phyloP scores from a whole-genome alignment of 2,329 filamentous ascomycete species.

The Periconia sp. region DNA sequence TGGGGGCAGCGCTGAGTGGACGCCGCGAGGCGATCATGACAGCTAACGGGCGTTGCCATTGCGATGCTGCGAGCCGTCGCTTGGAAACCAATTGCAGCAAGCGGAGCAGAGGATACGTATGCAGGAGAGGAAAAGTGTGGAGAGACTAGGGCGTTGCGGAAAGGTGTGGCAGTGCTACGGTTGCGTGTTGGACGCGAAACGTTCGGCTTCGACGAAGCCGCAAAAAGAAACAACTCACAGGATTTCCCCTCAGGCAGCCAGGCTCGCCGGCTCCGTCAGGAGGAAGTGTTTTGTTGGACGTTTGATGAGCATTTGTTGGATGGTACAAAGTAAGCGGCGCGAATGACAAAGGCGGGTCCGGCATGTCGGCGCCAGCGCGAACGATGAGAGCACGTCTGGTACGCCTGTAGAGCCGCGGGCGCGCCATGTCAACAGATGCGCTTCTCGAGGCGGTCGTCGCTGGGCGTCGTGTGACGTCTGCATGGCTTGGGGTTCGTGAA shows the following conservation, averaged over 20 bases:
- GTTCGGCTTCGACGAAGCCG: too few relatives aligned
- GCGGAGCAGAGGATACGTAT: background rate
- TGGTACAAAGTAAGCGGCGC: too few relatives aligned
- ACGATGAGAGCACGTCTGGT: background rate
- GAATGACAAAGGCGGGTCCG: too few relatives aligned
- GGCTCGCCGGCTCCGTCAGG: too few relatives aligned
- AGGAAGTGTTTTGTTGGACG: too few relatives aligned
- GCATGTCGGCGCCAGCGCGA: conserved; percentile 9
- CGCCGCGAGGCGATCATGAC: conserved; percentile 4
- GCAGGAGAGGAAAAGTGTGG: background rate
- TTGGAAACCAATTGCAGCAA: conserved; percentile 9
- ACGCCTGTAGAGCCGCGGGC: conserved; percentile 16
- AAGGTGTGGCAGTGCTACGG: conserved; percentile 8
- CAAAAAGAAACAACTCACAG: too few relatives aligned
- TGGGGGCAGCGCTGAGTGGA: background rate
- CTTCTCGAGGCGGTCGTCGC: conserved; percentile 15
- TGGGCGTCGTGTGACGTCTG: conserved; percentile 15
- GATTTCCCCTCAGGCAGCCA: too few relatives aligned
- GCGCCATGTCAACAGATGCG: conserved; percentile 23
- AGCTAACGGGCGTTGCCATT: conserved; percentile 3
- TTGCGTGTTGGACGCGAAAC: too few relatives aligned
- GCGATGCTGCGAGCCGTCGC: conserved; percentile 2
- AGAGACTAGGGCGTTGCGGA: background rate
- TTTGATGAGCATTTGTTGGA: too few relatives aligned
- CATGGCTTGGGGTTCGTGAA: too few relatives aligned